These are phyloP conservation scores for Hydrangea macrophylla DNA, from an alignment of 148 eudicot species.

Conservation along the genomic window DNA sequence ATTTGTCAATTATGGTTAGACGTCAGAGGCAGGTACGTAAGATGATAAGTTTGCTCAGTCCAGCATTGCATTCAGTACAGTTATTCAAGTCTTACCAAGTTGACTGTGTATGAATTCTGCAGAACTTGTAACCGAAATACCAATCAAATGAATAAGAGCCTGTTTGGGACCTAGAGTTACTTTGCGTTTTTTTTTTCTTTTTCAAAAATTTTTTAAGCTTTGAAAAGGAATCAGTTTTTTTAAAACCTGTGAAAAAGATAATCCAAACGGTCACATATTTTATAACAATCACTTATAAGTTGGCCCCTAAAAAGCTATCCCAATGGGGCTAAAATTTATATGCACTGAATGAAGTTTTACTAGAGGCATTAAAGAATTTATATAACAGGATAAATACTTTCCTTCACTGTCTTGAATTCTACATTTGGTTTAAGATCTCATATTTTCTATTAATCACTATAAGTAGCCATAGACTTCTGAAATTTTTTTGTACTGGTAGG, in stretches of 20 bases:
- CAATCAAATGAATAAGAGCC: too few species aligned
- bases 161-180: too few species aligned
- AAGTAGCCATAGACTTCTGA: conserved; percentile 7
- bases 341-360: background rate
- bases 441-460: background rate
- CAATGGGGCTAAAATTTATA: too few species aligned
- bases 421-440: background rate
- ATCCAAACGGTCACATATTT: too few species aligned
- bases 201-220: too few species aligned
- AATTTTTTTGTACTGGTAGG: conserved; percentile 41
- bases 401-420: background rate
- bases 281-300: too few species aligned
- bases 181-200: too few species aligned
- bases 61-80: background rate
- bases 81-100: background rate
- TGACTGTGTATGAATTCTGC: background rate
- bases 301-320: too few species aligned
- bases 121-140: background rate
- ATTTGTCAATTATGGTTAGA: conserved; percentile 90
- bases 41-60: conserved; percentile 5
- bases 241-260: too few species aligned
- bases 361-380: background rate
- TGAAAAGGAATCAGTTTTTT: too few species aligned
- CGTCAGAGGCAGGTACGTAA: conserved; percentile 95
- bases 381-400: background rate